Conservation (phyloP, 2,329 filamentous ascomycete species). For the Colletotrichum sp. region DNA sequence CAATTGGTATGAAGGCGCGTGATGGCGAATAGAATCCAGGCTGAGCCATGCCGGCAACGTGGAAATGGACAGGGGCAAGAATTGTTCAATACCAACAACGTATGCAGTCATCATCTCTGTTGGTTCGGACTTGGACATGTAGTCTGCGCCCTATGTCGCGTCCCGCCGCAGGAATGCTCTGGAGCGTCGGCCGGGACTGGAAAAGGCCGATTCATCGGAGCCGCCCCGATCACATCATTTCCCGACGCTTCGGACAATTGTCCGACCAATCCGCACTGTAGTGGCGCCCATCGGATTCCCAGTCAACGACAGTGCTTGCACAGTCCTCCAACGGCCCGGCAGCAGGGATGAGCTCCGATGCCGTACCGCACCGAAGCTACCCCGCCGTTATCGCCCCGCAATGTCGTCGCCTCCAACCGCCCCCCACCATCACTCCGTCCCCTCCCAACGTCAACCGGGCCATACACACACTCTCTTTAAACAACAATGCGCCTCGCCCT, state of each 20-base stretch:
- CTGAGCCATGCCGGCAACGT: background rate
- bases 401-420: background rate
- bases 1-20: background rate
- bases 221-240: background rate
- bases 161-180: background rate
- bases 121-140: background rate
- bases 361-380: conserved; percentile 4
- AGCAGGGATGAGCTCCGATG: conserved; percentile 12
- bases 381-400: conserved; percentile 14
- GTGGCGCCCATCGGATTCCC: background rate
- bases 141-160: background rate
- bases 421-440: background rate
- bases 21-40: background rate
- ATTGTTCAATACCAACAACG: background rate
- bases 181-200: background rate
- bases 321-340: background rate
- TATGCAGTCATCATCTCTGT: background rate
- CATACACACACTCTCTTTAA: background rate
- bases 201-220: conserved; percentile 7
- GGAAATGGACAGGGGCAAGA: background rate
- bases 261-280: background rate
- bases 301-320: background rate
- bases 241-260: conserved; percentile 15
- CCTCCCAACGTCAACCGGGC: background rate
- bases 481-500: conserved; percentile 13